Base-by-base conservation (phyloP, 352 stramenopile genomes). In the Blastocystis sp. region DNA sequence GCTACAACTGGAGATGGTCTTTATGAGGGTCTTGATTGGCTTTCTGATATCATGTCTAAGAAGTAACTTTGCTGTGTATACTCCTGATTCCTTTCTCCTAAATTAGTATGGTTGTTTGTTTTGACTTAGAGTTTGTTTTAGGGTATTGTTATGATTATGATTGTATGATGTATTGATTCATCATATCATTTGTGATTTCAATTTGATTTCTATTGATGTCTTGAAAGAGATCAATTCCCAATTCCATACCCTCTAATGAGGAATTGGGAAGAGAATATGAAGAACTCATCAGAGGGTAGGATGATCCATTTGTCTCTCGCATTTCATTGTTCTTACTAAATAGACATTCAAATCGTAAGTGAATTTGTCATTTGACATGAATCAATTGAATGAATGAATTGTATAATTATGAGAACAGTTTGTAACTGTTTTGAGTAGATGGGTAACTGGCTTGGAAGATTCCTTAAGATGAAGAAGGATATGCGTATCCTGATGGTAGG, bases 1-100 rank as follows among this genome's bases (percentile, higher is more conserved):
- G 96, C 96, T 85, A 98, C 96, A 87, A 98, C 94, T 86, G 96
- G 96, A 65, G 95, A 98, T 89, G 96, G 96, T 88, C 90, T 99
- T 77, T 99, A 98, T 91, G 96, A 99, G 90, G 96, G 96, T 89
- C 92, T 99, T 77, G 96, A 99, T 91, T 99, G 96, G 96, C 92
- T 98, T 58, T 94, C 92, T 49, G 91, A 91, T 52, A 93, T 92
- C 73, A 89, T 96, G 66, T 89, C 90, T 9, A 94, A 94, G 89
- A 93, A 89, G 89, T 85, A 65, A 69, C 9, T 21, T 21, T 57
- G n/a, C n/a, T n/a, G n/a, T n/a, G n/a, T n/a, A n/a, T n/a, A n/a
- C n/a, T n/a, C n/a, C n/a, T n/a, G n/a, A n/a, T n/a, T n/a, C n/a
- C n/a, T n/a, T n/a, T n/a, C n/a, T n/a, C n/a, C n/a, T n/a, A n/a